phyloP scores from a whole-genome alignment of 2,329 filamentous ascomycete genomes.

The Chaetomiaceae sp. region DNA sequence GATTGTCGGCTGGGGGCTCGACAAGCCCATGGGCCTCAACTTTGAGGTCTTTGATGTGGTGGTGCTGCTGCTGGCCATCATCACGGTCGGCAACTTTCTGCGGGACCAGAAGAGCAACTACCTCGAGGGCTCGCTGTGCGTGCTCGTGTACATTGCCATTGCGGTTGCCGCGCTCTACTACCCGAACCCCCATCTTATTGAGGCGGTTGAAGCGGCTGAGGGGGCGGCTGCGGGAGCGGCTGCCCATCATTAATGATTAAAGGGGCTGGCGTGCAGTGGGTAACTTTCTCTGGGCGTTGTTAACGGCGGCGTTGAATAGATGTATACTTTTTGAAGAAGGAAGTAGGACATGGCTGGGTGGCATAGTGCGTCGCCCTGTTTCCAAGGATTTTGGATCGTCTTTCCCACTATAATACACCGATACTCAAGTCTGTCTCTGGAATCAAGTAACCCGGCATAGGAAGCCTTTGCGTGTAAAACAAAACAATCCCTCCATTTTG shows the following conservation, averaged over 20 bases:
- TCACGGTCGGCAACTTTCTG: conserved; percentile 83
- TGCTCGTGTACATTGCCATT: conserved; percentile 61
- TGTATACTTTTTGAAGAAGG: too few species aligned
- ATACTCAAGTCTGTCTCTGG: too few species aligned
- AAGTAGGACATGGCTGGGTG: too few species aligned
- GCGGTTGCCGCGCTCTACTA: conserved; percentile 56
- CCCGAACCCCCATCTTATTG: conserved; percentile 39
- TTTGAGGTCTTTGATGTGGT: conserved; percentile 86
- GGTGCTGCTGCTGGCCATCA: conserved; percentile 74
- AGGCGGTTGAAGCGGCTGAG: not conserved
- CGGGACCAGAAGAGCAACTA: conserved; percentile 88
- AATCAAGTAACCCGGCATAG: too few species aligned
- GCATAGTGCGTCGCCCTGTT: too few species aligned
- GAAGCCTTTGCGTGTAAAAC: too few species aligned
- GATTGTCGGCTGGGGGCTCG: conserved; percentile 75
- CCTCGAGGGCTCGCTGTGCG: conserved; percentile 76
- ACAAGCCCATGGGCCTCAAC: conserved; percentile 68
- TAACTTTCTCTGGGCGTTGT: not conserved
- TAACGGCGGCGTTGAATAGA: too few species aligned
- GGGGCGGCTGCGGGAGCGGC: not conserved
- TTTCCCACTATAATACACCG: too few species aligned
- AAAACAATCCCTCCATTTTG: too few species aligned
- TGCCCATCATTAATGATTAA: not conserved
- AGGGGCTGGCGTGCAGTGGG: too few species aligned
- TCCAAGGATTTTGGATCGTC: too few species aligned